These are phyloP conservation scores for Podospora sp. DNA, from an alignment of 495 filamentous ascomycete genomes.

Conservation along the genomic window DNA sequence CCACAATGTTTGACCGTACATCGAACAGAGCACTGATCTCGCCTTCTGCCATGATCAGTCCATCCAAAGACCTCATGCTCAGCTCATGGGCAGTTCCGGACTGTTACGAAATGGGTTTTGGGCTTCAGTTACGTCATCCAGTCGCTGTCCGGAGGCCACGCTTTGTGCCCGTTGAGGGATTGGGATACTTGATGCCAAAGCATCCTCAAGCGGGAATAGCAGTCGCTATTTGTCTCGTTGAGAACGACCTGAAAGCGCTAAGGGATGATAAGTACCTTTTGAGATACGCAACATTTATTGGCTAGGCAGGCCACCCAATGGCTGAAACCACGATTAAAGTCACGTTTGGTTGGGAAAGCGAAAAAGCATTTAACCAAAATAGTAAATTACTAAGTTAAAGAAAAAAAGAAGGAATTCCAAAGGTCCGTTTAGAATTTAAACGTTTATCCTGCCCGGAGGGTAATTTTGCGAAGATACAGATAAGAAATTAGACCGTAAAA, in stretches of 20 bases:
- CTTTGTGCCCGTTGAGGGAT: conserved; percentile 48
- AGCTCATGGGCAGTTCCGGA: conserved; percentile 57
- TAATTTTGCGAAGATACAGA: no score
- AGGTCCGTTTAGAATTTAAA: no score
- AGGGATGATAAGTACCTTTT: conserved; percentile 41
- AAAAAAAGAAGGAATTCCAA: no score
- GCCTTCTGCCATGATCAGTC: conserved; percentile 31
- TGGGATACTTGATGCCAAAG: conserved; percentile 54
- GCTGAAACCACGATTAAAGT: no score
- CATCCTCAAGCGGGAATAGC: conserved; percentile 44
- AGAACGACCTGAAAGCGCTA: conserved; percentile 46
- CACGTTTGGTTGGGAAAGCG: no score
- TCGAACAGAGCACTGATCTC: conserved; percentile 38
- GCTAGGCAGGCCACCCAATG: no score
- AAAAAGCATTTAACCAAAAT: no score
- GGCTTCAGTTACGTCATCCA: conserved; percentile 51
- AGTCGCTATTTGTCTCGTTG: conserved; percentile 47
- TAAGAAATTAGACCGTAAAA: no score
- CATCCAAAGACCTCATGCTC: conserved; percentile 49
- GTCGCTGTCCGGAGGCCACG: conserved; percentile 52
- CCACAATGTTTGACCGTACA: conserved; percentile 40
- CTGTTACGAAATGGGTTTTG: conserved; percentile 52
- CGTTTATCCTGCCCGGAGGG: no score
- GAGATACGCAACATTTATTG: conserved; percentile 42
- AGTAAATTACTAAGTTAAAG: no score